phyloP scores from a whole-genome alignment of 2,329 filamentous ascomycete genomes.

The Trichophyton mentagrophytes region DNA sequence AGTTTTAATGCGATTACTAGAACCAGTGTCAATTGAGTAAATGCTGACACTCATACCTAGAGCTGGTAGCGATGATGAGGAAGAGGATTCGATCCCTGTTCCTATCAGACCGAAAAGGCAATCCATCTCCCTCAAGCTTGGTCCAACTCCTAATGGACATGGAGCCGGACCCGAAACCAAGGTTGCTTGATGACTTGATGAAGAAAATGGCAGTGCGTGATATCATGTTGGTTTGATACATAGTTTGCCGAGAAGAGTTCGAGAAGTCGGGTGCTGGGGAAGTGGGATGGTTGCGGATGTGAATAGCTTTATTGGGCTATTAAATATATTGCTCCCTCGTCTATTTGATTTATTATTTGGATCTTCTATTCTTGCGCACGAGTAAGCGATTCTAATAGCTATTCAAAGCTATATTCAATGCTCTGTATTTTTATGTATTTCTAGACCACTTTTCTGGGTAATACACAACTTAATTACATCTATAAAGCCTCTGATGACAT shows the following conservation, averaged over 20 bases:
- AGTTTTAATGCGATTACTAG: too few relatives aligned
- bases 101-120: constrained; percentile 44
- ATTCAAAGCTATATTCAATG: background rate
- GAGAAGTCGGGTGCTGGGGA: background rate
- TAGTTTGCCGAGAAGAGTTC: background rate
- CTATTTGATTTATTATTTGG: background rate
- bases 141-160: constrained; percentile 3
- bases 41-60: constrained; percentile 20
- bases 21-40: background rate
- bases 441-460: background rate
- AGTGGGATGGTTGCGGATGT: background rate
- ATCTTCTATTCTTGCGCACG: background rate
- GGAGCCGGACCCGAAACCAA: background rate
- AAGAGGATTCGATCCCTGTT: constrained; percentile 61
- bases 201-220: background rate
- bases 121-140: constrained; percentile 22
- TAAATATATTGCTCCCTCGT: background rate
- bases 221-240: background rate
- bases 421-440: background rate
- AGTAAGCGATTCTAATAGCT: background rate
- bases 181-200: background rate
- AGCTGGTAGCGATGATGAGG: constrained; percentile 74
- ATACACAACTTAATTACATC: background rate
- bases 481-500: background rate
- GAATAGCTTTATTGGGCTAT: background rate